Evolutionary conservation across 345 rosid species (phyloP), one percentile per base, ranked within the genome.

Genomic region (Heritiera littoralis): DNA sequence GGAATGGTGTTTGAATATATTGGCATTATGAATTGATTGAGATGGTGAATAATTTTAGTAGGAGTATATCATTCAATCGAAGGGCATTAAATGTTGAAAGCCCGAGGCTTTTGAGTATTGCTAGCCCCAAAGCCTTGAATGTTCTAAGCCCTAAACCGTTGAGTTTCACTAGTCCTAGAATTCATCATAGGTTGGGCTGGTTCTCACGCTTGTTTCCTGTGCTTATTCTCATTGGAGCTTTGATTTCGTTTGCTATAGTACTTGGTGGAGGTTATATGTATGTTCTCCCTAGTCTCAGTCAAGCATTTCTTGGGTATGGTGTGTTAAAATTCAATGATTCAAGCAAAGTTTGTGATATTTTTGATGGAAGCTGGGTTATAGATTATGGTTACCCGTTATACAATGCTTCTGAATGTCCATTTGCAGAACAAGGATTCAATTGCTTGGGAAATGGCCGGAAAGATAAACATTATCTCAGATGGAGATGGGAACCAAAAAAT

Each of bases 401-500:
- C 69, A 91, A 92, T 70, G 94, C 93, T 73, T 85, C 95, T 0
- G 88, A 87, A 54, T 95, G 98, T 79, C 94, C 98, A 9, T 92
- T 92, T 66, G 86, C 83, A 0, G 98, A 93, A 82, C 87, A 83
- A 81, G 96, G 94, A 59, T 92, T 94, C 73, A 86, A 92, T 67
- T 95, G 98, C 69, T 85, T 93, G 83, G 92, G 83, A 28, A 95
- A 93, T 54, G 94, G 99, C 46, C 84, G 98, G 83, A 78, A 75
- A 49, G 89, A 90, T 60, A 78, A 79, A 7, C 89, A 83, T 77
- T 93, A 89, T 86, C 86, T 91, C 13, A 90, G 86, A 77, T 93
- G 92, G 97, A 90, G 92, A 82, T 93, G 97, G 97, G 91, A 92
- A 84, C 94, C 97, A 58, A 86, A 80, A 84, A 71, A 82, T 58